Conservation (phyloP, 2,329 filamentous ascomycete genomes). For the Rhynchosporium agropyri region DNA sequence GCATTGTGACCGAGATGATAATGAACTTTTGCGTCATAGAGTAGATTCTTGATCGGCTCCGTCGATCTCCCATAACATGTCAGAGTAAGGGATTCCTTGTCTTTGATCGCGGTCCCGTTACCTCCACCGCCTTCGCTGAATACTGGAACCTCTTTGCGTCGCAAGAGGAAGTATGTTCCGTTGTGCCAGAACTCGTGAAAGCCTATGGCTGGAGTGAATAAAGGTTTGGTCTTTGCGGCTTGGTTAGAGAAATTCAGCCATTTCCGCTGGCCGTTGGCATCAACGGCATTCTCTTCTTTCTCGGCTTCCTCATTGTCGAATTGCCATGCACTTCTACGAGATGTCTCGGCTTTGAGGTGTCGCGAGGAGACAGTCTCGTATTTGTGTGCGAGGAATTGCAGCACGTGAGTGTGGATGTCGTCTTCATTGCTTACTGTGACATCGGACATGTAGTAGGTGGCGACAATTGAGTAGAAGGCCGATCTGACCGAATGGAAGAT, state of each 20-base stretch:
- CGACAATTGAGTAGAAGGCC: slow-evolving; percentile 45
- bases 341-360: slow-evolving; percentile 58
- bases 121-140: slow-evolving; percentile 33
- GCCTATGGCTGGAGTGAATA: slow-evolving; percentile 58
- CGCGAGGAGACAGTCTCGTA: slow-evolving; percentile 55
- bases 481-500: slow-evolving; percentile 45
- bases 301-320: slow-evolving; percentile 49
- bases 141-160: slow-evolving; percentile 32
- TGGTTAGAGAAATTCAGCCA: slow-evolving; percentile 64
- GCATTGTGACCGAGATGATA: slow-evolving; percentile 56
- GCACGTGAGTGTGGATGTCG: slow-evolving; percentile 60
- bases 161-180: slow-evolving; percentile 53
- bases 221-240: slow-evolving; percentile 54
- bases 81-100: slow-evolving; percentile 56
- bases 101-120: slow-evolving; percentile 46
- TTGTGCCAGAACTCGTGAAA: slow-evolving; percentile 57
- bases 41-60: slow-evolving; percentile 58
- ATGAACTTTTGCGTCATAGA: slow-evolving; percentile 55
- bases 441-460: slow-evolving; percentile 53
- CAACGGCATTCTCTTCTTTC: slow-evolving; percentile 47
- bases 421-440: slow-evolving; percentile 59
- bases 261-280: slow-evolving; percentile 44
- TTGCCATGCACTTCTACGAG: slow-evolving; percentile 57
- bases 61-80: slow-evolving; percentile 55
- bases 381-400: slow-evolving; percentile 60